Base-by-base conservation (phyloP, 2,329 filamentous ascomycete species). In the Exophiala mesophila region DNA sequence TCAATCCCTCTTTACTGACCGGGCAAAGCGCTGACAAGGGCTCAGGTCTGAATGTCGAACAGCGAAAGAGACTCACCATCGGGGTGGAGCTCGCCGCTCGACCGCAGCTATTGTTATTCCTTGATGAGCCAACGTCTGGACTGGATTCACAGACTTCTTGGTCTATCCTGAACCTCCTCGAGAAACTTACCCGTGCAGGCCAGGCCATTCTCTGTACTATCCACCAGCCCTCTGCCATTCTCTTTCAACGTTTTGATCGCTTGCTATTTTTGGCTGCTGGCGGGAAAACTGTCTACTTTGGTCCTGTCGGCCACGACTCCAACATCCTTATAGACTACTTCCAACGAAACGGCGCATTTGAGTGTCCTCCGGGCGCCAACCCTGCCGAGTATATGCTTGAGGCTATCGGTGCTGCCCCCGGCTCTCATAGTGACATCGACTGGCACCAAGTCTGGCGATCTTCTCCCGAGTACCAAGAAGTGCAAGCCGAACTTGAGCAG, bases 131-230 rank as follows among this genome's bases (percentile, higher is more conserved):
- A n/a, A 96, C 89, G 2, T 95, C 88, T 19, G 89, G 89, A 71
- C 78, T 96, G 16, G 89, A 96, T 64, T 86, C 81, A 59, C 88
- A 95, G 63, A 94, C 88, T 1, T 90, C 88, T 1, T 95, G 87
- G 86, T 85, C 87, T 51, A 95, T 95, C 60, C 74, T 88, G 34
- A 83, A 88, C 61, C 76, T 95, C 10, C 76, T 96, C 28, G 83
- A 92, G 65, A 95, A 92, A 66, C 73, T 96, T 24, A 88, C 88
- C 55, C 84, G 90, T 63, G 83, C 80, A 49, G 89, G 89, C 10
- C 87, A 92, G 62, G 88, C 90, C 36, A 86, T 96, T 65, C 80
- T 96, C n/a, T 95, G 88, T 69, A 95, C 89, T 0, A 95, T 96
- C 46, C 89, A 96, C 63, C 90, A 96, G 64, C 89, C 90, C 13